Evolutionary conservation across 2,329 filamentous ascomycete species (phyloP), one percentile per base, ranked within the genome.

Genomic region (Leptographium lundbergii): DNA sequence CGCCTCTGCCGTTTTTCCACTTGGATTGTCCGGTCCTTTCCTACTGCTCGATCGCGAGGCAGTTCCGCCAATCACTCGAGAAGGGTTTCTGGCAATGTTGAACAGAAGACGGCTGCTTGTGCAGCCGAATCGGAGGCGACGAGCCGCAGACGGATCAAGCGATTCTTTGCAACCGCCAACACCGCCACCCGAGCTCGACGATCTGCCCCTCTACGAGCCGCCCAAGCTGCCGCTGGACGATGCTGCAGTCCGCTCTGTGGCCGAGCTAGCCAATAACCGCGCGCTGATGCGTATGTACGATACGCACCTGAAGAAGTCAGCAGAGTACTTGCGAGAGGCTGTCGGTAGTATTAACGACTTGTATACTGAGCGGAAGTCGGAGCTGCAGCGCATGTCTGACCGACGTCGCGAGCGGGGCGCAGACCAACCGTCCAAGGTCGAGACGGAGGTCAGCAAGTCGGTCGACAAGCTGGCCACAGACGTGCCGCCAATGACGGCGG

Each of bases 151-250:
- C 5, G 55, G 47, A 17, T 50, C 55, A 7, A 19, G 24, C 14
- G 24, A 45, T 47, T 34, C 17, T 1, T 3, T 7, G 13, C 27
- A 36, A 9, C 48, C 55, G 5, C 25, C 56, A 22, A 52, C 22
- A 11, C 56, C 27, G 17, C 56, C 56, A n/a, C 29, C 27, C 27
- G 42, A 58, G 29, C 32, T 67, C 6, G 62, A 69, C 25, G 66
- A 71, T 17, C 67, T 81, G n/a, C 79, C 79, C 2, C 69, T 71
- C 1, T 81, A 82, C 69, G 72, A 82, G 59, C 70, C 75, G 3
- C 78, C 75, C 9, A 66, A 70, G 11, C 77, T 72, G 59, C 73
- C 77, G 6, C 74, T 82, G 61, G 71, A 72, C 59, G 68, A 72
- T 14, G 59, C 60, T 6, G 71, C 71, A 10, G 70, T 72, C 57